phyloP scores from a whole-genome alignment of 2,329 filamentous ascomycete species.

The Geosmithia morbida region DNA sequence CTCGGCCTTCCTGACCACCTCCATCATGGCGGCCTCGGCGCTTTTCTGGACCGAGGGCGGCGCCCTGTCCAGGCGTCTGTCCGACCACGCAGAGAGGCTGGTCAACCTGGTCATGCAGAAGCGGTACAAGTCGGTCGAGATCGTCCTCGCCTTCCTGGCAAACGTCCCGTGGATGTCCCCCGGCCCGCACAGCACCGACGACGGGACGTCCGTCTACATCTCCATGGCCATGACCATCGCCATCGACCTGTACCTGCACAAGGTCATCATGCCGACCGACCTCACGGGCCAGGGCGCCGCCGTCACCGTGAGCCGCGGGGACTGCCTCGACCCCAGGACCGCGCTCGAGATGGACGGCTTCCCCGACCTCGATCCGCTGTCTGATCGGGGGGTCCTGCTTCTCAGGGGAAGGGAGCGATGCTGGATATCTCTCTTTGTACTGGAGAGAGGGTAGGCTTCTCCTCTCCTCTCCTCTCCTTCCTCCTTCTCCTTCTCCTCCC shows the following conservation, averaged over 20 bases:
- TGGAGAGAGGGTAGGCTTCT: slow-evolving; percentile 47
- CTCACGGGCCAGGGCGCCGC: slow-evolving; percentile 22
- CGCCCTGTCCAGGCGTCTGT: slow-evolving; percentile 50
- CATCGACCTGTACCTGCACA: slow-evolving; percentile 55
- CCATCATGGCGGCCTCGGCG: slow-evolving; percentile 53
- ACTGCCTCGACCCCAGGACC: slow-evolving; percentile 52
- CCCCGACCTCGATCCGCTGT: slow-evolving; percentile 43
- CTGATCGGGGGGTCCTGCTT: slow-evolving; percentile 44
- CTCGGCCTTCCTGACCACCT: slow-evolving; percentile 59
- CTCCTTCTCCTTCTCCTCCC: neutral
- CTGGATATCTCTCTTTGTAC: slow-evolving; percentile 59
- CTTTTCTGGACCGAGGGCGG: slow-evolving; percentile 50
- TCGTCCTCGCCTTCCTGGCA: slow-evolving; percentile 61
- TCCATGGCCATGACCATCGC: slow-evolving; percentile 56
- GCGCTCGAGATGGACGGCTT: slow-evolving; percentile 57
- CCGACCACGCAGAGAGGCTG: slow-evolving; percentile 47
- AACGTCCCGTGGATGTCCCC: slow-evolving; percentile 66
- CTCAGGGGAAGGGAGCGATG: slow-evolving; percentile 51
- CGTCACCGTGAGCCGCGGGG: slow-evolving; percentile 41
- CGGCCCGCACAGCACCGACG: slow-evolving; percentile 52
- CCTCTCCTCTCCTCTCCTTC: neutral
- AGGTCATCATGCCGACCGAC: slow-evolving; percentile 44
- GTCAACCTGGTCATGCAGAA: slow-evolving; percentile 46
- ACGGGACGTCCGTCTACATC: slow-evolving; percentile 59
- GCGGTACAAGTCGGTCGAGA: slow-evolving; percentile 56